Evolutionary conservation across 2,329 filamentous ascomycete species (phyloP), one percentile per base, ranked within the genome.

Genomic region (Scedosporium boydii): DNA sequence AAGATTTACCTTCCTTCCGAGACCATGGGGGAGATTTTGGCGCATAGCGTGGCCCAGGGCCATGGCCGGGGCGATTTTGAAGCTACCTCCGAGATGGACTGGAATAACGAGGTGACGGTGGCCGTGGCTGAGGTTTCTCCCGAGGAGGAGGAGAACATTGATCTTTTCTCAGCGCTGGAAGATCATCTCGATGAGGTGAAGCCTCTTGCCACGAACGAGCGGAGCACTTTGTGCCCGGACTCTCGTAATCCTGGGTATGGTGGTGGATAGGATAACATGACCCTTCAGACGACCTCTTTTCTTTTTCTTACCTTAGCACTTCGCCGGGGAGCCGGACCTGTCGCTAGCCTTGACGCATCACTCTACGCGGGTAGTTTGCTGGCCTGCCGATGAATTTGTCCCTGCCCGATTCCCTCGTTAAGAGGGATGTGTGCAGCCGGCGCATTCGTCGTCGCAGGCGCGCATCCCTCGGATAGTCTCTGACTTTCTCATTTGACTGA

Each of bases 221-320:
- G 53, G 41, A 56, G 34, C 46, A 41, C 46, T 21, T 29, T 61
- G 27, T n/a, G 46, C 10, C 59, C 59, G 5, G 27, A 51, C 6
- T 55, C 27, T 56, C 59, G 59, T 42, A 41, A 61, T 44, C 59
- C 59, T 29, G 59, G 59, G 59, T 61, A 61, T 29, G 59, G 23
- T 27, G 48, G 59, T 26, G 46, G 46, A 41, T 29, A 48, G 42
- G 29, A 58, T 12, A 38, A 58, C 9, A n/a, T 41, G 14, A 18
- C 44, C 21, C 16, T 38, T 38, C 34, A 12, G 34, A 38, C 12
- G 34, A 38, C 34, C 34, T 12, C n/a, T 18, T 51, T 51, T 51
- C 46, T n/a, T 18, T 51, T 51, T 51, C 46, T n/a, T 18, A 14
- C 46, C 16, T 51, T 38, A 38, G 34, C 34, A 34, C 34, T 38